Base-by-base conservation (phyloP, 2,329 filamentous ascomycete genomes). In the Paracoccidioides lutzii region DNA sequence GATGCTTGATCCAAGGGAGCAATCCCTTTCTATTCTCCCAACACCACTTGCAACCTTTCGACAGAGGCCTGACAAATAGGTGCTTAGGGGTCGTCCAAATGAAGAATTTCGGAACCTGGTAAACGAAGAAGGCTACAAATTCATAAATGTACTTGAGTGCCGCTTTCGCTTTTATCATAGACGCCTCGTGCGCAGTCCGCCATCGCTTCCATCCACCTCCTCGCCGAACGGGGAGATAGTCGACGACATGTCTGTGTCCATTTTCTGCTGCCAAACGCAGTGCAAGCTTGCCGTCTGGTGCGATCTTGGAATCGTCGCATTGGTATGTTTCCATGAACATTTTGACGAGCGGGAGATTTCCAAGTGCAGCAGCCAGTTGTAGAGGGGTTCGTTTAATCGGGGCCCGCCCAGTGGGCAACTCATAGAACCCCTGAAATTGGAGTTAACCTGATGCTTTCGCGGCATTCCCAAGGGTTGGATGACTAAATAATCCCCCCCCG, bases 261-360 rank as follows among this genome's bases (percentile, higher is more conserved):
- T 53, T 53, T 28, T 37, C 33, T 4, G 41, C n/a, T 40, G 52
- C 52, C 14, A 53, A 46, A 30, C 52, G 52, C 37, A 53, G 52
- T n/a, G 52, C 41, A 46, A 53, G 52, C 33, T 53, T 14, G 15
- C 52, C 52, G 30, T 53, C 40, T 14, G 52, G 52, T 40, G 52
- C 52, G n/a, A 53, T 45, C 30, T 53, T 45, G 14, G 52, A 44
- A 32, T 53, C 52, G 37, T 53, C 52, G 32, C 52, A 53, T 42
- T 53, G 30, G 6, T 46, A 53, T 9, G 33, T 37, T 41, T 53
- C 52, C n/a, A 53, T 53, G 32, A 53, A 53, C 40, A 53, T 28
- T 30, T 53, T 53, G 41, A 53, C 52, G 22, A 45, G 30, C n/a
- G 52, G 42, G 15, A 53, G 40, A 37, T 53, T 53, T 37, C 52